phyloP scores from a whole-genome alignment of 2,329 filamentous ascomycete species.

The Fusarium brachygibbosum region DNA sequence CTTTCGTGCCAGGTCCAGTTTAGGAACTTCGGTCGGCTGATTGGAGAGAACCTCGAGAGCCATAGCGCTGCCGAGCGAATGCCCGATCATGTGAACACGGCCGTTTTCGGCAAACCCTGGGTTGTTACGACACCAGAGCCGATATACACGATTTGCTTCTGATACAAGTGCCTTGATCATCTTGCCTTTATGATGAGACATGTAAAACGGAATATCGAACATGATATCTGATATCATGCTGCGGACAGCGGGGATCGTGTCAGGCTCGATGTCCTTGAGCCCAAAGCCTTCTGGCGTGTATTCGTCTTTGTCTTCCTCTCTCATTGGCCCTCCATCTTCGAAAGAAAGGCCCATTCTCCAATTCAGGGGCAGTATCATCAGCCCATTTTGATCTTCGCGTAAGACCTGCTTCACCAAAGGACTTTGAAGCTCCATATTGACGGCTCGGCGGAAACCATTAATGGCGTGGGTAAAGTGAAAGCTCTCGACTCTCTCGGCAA shows the following conservation, averaged over 20 bases:
- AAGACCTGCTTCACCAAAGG: slow-evolving; percentile 81
- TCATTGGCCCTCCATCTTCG: slow-evolving; percentile 79
- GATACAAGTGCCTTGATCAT: slow-evolving; percentile 91
- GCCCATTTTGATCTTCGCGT: slow-evolving; percentile 82
- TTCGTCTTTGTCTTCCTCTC: slow-evolving; percentile 65
- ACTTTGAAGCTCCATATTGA: slow-evolving; percentile 86
- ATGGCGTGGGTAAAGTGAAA: slow-evolving; percentile 98
- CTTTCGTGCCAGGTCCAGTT: slow-evolving; percentile 58
- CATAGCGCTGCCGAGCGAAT: slow-evolving; percentile 96
- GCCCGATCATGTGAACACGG: slow-evolving; percentile 90
- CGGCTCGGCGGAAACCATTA: slow-evolving; percentile 86
- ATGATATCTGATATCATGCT: slow-evolving; percentile 97
- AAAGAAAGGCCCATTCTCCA: slow-evolving; percentile 92
- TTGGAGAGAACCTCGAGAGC: slow-evolving; percentile 89
- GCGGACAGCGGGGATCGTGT: slow-evolving; percentile 90
- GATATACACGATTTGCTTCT: slow-evolving; percentile 96
- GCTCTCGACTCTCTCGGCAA: slow-evolving; percentile 93
- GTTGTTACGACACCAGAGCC: slow-evolving; percentile 94
- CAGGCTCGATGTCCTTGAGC: slow-evolving; percentile 91
- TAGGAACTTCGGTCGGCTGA: slow-evolving; percentile 81
- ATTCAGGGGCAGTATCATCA: slow-evolving; percentile 95
- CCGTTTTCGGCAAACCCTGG: slow-evolving; percentile 84
- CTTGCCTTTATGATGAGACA: slow-evolving; percentile 94
- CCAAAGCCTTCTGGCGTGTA: slow-evolving; percentile 70
- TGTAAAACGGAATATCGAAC: slow-evolving; percentile 98